Evolutionary conservation across 2,329 filamentous ascomycete genomes (phyloP).

Genomic region (Cladosporium phlei): DNA sequence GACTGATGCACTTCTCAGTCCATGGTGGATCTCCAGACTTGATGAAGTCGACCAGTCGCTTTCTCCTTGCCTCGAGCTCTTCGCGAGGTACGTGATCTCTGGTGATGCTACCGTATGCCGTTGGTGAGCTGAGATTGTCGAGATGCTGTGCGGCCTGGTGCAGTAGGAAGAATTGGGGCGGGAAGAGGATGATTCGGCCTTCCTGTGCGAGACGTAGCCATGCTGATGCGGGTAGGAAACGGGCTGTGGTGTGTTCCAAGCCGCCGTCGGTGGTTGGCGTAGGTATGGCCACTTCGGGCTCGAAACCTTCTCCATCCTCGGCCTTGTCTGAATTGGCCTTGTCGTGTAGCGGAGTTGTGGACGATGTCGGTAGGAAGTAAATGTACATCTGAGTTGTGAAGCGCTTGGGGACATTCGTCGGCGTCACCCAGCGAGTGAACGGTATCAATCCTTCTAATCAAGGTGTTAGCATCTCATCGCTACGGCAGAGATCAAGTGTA

Average conservation of each 20-base stretch:
- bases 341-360: constrained; percentile 31
- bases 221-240: constrained; percentile 63
- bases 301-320: constrained; percentile 22
- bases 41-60: constrained; percentile 53
- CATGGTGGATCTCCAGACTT: constrained; percentile 37
- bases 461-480: neutral
- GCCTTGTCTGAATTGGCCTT: constrained; percentile 14
- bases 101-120: constrained; percentile 28
- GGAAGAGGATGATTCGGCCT: constrained; percentile 77
- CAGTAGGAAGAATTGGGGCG: constrained; percentile 78
- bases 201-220: constrained; percentile 64
- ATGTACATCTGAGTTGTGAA: constrained; percentile 98
- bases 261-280: constrained; percentile 68
- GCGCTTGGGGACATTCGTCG: constrained; percentile 63
- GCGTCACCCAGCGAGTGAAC: constrained; percentile 91
- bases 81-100: constrained; percentile 24
- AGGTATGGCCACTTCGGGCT: constrained; percentile 55
- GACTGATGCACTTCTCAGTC: constrained; percentile 41
- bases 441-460: constrained; percentile 61
- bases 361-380: constrained; percentile 66
- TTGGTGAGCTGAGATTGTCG: constrained; percentile 26
- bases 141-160: constrained; percentile 40
- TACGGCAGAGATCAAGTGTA: constrained; percentile 12
- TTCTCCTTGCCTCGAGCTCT: constrained; percentile 47
- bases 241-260: constrained; percentile 67